Percentiles rank a stretch among this genome's conserved stretches.
phyloP scores from a whole-genome alignment of 495 filamentous ascomycete species.

The Aspergillus incahuasiensis region DNA sequence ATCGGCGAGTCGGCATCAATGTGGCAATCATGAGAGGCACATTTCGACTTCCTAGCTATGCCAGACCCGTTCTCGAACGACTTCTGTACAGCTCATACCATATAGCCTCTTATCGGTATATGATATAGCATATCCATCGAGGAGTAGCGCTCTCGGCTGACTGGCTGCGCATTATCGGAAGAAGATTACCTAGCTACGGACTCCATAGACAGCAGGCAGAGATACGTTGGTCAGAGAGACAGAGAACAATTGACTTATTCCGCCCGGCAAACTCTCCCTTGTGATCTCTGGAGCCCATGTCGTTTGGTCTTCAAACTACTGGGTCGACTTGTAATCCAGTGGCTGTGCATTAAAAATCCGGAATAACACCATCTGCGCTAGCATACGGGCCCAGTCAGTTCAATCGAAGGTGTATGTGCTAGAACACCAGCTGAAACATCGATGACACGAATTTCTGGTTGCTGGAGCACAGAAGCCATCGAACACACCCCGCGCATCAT shows the following conservation, averaged over 20 bases:
- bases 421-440: neutral
- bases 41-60: slow-evolving; percentile 20
- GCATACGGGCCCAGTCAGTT: neutral
- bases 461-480: too few relatives aligned
- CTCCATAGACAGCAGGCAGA: slow-evolving; percentile 42
- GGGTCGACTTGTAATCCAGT: slow-evolving; percentile 37
- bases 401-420: slow-evolving; percentile 16
- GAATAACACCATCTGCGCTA: slow-evolving; percentile 4
- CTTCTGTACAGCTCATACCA: slow-evolving; percentile 56
- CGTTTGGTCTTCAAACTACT: slow-evolving; percentile 20
- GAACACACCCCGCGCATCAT: neutral
- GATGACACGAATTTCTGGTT: neutral
- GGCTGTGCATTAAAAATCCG: slow-evolving; percentile 22
- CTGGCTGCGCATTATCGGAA: slow-evolving; percentile 33
- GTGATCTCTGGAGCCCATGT: slow-evolving; percentile 18
- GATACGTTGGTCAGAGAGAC: slow-evolving; percentile 29
- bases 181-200: slow-evolving; percentile 46
- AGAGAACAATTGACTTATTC: slow-evolving; percentile 41
- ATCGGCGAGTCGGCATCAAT: slow-evolving; percentile 18
- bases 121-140: slow-evolving; percentile 59
- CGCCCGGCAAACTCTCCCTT: slow-evolving; percentile 31
- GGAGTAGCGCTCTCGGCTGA: slow-evolving; percentile 45
- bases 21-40: slow-evolving; percentile 16
- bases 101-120: slow-evolving; percentile 65
- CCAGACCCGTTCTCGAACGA: slow-evolving; percentile 34